Evolutionary conservation across 1,139 yeast species (phyloP).

Genomic region (Hansenula anomala): DNA sequence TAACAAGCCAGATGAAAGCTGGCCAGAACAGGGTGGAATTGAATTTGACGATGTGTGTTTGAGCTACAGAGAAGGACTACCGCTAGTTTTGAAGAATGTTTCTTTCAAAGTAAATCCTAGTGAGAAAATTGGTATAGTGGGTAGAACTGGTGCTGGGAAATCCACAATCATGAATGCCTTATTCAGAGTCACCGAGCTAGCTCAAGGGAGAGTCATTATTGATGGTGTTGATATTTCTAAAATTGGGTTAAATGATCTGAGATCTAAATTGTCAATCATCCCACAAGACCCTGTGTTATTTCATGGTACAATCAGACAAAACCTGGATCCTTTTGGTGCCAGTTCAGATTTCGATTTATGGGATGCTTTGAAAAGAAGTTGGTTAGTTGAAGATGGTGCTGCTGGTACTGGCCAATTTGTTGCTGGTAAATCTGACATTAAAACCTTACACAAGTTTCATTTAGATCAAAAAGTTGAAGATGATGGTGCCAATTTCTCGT

Average conservation of each 20-base stretch:
- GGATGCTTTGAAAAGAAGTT: constrained; percentile 50
- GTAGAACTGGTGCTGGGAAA: constrained; percentile 81
- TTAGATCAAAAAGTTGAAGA: constrained; percentile 54
- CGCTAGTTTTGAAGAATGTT: constrained; percentile 52
- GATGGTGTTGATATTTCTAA: constrained; percentile 57
- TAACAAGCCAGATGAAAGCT: constrained; percentile 43
- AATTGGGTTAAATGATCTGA: constrained; percentile 51
- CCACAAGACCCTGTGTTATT: constrained; percentile 80
- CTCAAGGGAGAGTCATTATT: constrained; percentile 46
- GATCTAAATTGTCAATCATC: constrained; percentile 62
- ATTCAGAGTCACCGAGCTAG: constrained; percentile 55
- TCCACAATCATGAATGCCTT: constrained; percentile 64
- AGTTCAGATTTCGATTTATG: constrained; percentile 48
- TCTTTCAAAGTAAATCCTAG: constrained; percentile 41
- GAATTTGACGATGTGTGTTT: constrained; percentile 49
- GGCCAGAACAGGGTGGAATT: constrained; percentile 57
- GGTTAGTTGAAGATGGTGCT: constrained; percentile 38
- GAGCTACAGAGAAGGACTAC: constrained; percentile 63
- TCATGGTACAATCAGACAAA: constrained; percentile 59
- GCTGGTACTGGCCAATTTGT: constrained; percentile 11
- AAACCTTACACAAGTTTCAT: constrained; percentile 45
- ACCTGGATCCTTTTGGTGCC: constrained; percentile 61
- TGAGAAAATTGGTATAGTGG: constrained; percentile 70
- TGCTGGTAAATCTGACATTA: constrained; percentile 9
- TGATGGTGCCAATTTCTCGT: constrained; percentile 59